Percentiles rank a stretch among this genome's conserved stretches.
Conservation (phyloP, 371 early-diverging fungal species). For the Syncephalis fuscata region DNA sequence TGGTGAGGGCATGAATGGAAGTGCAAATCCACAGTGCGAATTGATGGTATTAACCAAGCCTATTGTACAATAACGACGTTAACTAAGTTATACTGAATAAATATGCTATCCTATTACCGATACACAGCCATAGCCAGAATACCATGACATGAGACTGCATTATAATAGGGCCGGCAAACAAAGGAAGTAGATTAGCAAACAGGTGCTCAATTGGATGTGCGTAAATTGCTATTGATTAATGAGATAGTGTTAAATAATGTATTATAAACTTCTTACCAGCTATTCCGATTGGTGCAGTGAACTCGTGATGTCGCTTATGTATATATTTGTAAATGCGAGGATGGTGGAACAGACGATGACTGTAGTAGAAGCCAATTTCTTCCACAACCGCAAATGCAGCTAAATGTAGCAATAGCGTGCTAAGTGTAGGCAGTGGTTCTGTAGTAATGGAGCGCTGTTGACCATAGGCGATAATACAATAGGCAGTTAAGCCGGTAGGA, state of each 20-base stretch:
- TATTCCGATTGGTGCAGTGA: slow-evolving; percentile 37
- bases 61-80: slow-evolving; percentile 2
- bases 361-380: slow-evolving; percentile 40
- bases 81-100: too few species aligned
- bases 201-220: slow-evolving; percentile 39
- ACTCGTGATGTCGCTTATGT: slow-evolving; percentile 42
- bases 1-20: slow-evolving; percentile 26
- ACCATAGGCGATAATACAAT: slow-evolving; percentile 9
- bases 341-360: slow-evolving; percentile 29
- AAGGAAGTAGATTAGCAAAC: slow-evolving; percentile 25
- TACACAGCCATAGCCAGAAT: slow-evolving; percentile 25
- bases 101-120: too few species aligned
- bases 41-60: slow-evolving; percentile 36
- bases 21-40: slow-evolving; percentile 40
- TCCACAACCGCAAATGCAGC: slow-evolving; percentile 28
- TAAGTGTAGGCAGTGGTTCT: slow-evolving; percentile 11
- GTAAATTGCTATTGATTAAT: slow-evolving; percentile 16
- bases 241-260: background rate
- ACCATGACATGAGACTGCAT: slow-evolving; percentile 30
- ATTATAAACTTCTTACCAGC: slow-evolving; percentile 15
- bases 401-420: slow-evolving; percentile 15
- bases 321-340: slow-evolving; percentile 24
- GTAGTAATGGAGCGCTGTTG: slow-evolving; percentile 12
- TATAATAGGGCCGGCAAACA: slow-evolving; percentile 26
- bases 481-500: slow-evolving; percentile 10